Percentiles rank a stretch among this genome's conserved stretches.
Conservation (phyloP, 1,284 basidiomycete genomes). For the Sphagnurus paluster region DNA sequence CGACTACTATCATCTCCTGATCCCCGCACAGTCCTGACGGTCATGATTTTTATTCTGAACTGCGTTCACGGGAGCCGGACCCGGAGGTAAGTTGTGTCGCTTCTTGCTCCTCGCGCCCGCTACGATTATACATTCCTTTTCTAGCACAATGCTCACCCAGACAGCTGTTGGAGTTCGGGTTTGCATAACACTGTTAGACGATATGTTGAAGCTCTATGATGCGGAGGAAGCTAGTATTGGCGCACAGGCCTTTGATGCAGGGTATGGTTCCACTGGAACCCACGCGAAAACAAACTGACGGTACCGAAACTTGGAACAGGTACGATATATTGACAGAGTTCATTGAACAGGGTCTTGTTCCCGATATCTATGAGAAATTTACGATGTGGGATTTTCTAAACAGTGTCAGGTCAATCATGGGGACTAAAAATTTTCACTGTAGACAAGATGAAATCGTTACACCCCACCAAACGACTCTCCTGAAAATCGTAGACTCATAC, state of each 20-base stretch:
- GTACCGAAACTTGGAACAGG: slow-evolving; percentile 28
- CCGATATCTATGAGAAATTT: slow-evolving; percentile 51
- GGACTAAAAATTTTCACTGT: slow-evolving; percentile 14
- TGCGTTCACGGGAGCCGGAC: slow-evolving; percentile 56
- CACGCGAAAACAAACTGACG: neutral
- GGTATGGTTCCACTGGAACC: slow-evolving; percentile 41
- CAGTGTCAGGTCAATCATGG: neutral
- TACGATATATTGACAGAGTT: slow-evolving; percentile 57
- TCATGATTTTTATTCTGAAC: slow-evolving; percentile 74
- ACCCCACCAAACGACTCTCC: slow-evolving; percentile 80
- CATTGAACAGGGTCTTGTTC: slow-evolving; percentile 49
- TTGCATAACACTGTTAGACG: slow-evolving; percentile 62
- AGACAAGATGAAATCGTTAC: slow-evolving; percentile 75
- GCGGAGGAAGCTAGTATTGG: slow-evolving; percentile 59
- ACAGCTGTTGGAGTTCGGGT: slow-evolving; percentile 58
- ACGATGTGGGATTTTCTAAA: slow-evolving; percentile 41
- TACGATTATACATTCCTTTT: slow-evolving; percentile 15
- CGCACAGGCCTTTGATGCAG: slow-evolving; percentile 71
- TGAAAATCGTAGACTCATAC: slow-evolving; percentile 84
- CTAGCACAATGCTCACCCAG: slow-evolving; percentile 49
- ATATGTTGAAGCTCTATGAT: slow-evolving; percentile 66
- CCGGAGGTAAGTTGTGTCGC: slow-evolving; percentile 54
- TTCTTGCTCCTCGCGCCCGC: slow-evolving; percentile 1
- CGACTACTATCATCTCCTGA: slow-evolving; percentile 75
- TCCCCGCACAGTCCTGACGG: slow-evolving; percentile 56